These are phyloP conservation scores for Fusarium odoratissimum DNA, from an alignment of 2,329 filamentous ascomycete genomes.

Conservation along the genomic window DNA sequence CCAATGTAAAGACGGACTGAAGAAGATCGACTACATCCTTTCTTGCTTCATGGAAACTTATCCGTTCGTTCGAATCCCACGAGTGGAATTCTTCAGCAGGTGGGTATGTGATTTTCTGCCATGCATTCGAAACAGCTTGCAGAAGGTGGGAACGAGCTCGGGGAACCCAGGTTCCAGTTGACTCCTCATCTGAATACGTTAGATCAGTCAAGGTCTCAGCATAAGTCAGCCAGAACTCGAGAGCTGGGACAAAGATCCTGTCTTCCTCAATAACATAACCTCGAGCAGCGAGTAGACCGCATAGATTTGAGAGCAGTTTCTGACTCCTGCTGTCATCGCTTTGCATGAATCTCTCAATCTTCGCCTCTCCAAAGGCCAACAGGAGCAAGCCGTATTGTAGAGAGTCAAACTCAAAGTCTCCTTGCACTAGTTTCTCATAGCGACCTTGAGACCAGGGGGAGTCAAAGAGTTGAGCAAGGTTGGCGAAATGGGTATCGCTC, in stretches of 20 bases:
- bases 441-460: conserved; percentile 68
- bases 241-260: conserved; percentile 76
- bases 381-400: conserved; percentile 75
- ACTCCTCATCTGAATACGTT: conserved; percentile 62
- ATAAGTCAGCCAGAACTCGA: conserved; percentile 86
- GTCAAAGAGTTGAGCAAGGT: conserved; percentile 69
- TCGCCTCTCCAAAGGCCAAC: conserved; percentile 76
- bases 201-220: conserved; percentile 75
- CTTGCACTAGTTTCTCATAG: conserved; percentile 66
- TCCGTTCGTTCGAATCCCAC: conserved; percentile 78
- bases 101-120: conserved; percentile 77
- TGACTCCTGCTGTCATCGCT: conserved; percentile 61
- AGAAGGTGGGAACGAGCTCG: conserved; percentile 69
- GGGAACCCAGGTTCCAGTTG: conserved; percentile 65
- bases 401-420: conserved; percentile 72
- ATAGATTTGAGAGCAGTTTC: conserved; percentile 68
- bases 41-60: conserved; percentile 77
- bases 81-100: conserved; percentile 64
- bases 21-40: conserved; percentile 84
- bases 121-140: conserved; percentile 73
- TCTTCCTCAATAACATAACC: conserved; percentile 79
- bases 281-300: conserved; percentile 72
- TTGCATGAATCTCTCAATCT: conserved; percentile 69
- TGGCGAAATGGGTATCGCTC: conserved; percentile 65
- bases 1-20: conserved; percentile 74